phyloP scores from a whole-genome alignment of 1,284 basidiomycete species.

The Ceratobasidium sp. region DNA sequence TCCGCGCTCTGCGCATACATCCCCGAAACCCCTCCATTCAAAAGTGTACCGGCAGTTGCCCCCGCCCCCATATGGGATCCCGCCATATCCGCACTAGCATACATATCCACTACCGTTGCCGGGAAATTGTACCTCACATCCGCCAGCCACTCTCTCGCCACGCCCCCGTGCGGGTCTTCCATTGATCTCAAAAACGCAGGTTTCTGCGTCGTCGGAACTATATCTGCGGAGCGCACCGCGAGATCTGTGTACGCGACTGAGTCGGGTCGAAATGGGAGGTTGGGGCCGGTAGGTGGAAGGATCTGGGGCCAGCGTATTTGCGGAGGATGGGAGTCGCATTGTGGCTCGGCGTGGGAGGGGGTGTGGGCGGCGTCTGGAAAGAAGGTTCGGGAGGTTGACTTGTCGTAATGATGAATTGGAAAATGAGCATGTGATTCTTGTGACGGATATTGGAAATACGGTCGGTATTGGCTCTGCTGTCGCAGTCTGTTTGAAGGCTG shows the following conservation, averaged over 20 bases:
- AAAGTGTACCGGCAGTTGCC: not conserved
- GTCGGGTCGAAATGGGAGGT: conserved; percentile 33
- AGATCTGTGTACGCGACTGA: conserved; percentile 27
- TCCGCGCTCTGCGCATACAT: not conserved
- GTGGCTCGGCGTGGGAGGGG: conserved; percentile 17
- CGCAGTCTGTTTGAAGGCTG: conserved; percentile 5
- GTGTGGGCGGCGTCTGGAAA: conserved; percentile 29
- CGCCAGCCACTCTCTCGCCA: conserved; percentile 9
- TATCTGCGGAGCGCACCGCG: conserved; percentile 29
- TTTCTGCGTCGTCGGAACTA: conserved; percentile 3
- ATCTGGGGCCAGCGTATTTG: conserved; percentile 30
- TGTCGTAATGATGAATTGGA: not conserved
- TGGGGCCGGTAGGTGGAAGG: conserved; percentile 22
- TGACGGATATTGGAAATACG: not conserved
- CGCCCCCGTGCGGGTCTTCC: conserved; percentile 13
- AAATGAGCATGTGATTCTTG: not conserved
- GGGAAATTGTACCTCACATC: conserved; percentile 19
- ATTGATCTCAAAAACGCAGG: conserved; percentile 13
- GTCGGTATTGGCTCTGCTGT: not conserved
- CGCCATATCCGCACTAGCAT: not conserved
- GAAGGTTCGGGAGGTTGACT: not conserved
- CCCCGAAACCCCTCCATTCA: not conserved
- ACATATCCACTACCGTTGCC: not conserved
- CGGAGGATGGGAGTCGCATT: conserved; percentile 15
- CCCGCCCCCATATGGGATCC: not conserved